Conservation (phyloP, 108 stramenopile genomes). For the Cyclotella baltica region DNA sequence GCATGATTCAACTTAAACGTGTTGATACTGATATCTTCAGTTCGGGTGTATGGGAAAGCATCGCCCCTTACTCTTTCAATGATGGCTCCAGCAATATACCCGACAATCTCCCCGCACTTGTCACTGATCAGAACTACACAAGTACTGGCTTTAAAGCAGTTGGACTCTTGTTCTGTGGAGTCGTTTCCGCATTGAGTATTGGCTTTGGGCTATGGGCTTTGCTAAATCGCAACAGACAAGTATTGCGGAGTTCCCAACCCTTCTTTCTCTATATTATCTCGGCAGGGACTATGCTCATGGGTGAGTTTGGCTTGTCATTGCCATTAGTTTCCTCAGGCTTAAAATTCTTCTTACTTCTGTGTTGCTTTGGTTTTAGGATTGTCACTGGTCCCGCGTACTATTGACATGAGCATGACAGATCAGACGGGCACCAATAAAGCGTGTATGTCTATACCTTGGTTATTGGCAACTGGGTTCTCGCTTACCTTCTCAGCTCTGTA, state of each 20-base stretch:
- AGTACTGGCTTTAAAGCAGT: constrained; percentile 5
- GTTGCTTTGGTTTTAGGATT: constrained; percentile 41
- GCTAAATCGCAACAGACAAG: constrained; percentile 32
- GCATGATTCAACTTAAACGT: constrained; percentile 21
- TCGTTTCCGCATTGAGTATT: constrained; percentile 35
- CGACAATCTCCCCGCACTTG: constrained; percentile 39
- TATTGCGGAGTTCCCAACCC: constrained; percentile 68
- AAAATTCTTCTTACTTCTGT: not conserved
- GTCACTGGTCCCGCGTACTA: constrained; percentile 35
- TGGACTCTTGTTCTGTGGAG: constrained; percentile 13
- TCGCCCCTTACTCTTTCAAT: constrained; percentile 44
- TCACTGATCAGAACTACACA: constrained; percentile 19
- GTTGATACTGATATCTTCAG: constrained; percentile 40
- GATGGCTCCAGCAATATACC: constrained; percentile 51
- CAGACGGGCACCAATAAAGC: constrained; percentile 20
- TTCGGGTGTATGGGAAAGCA: constrained; percentile 41
- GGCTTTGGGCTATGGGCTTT: constrained; percentile 51
- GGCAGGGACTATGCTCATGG: constrained; percentile 9
- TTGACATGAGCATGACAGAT: constrained; percentile 30
- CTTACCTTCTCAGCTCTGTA: constrained; percentile 34
- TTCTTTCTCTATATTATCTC: constrained; percentile 54
- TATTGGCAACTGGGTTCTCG: constrained; percentile 29
- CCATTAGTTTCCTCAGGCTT: not conserved
- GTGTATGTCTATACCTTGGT: constrained; percentile 37
- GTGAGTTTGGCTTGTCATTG: not conserved